These are phyloP conservation scores for Moesziomyces parantarcticus DNA, from an alignment of 1,284 basidiomycete genomes.

Conservation along the genomic window DNA sequence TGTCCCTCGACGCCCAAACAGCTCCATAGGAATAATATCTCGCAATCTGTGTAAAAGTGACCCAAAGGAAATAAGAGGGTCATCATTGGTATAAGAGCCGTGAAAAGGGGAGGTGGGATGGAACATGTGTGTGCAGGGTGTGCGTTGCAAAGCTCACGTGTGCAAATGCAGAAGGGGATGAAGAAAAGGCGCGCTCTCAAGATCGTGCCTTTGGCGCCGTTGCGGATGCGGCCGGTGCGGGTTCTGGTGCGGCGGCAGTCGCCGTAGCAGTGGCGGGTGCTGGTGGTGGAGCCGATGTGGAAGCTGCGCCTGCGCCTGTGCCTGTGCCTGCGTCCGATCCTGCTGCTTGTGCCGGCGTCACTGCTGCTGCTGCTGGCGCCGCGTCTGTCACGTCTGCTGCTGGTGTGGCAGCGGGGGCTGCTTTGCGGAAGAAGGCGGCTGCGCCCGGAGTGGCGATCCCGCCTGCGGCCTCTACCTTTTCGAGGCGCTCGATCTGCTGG, in stretches of 20 bases:
- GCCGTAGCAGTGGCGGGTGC: conserved; percentile 1
- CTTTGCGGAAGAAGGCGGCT: conserved; percentile 41
- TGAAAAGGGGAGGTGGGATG: too few species aligned
- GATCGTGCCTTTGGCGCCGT: conserved; percentile 11
- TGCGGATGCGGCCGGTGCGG: background rate
- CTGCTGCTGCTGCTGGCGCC: background rate
- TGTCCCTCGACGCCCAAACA: background rate
- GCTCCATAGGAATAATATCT: too few species aligned
- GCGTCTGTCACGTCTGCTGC: conserved; percentile 2
- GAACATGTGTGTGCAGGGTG: too few species aligned
- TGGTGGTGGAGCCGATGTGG: background rate
- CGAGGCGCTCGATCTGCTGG: conserved; percentile 53
- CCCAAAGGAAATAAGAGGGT: background rate
- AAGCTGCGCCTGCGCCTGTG: conserved; percentile 5
- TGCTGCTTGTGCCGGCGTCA: conserved; percentile 1
- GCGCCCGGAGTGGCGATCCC: conserved; percentile 40
- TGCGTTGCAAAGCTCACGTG: background rate
- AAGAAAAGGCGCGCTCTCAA: conserved; percentile 10
- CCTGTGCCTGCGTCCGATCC: background rate
- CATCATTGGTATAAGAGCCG: background rate
- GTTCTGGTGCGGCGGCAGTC: conserved; percentile 3
- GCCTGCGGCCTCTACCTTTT: conserved; percentile 46
- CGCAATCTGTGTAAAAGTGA: background rate
- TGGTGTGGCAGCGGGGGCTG: background rate
- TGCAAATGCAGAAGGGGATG: background rate